Evolutionary conservation across 306 rosid species (phyloP).

Genomic region (Cicer chorassanicum): DNA sequence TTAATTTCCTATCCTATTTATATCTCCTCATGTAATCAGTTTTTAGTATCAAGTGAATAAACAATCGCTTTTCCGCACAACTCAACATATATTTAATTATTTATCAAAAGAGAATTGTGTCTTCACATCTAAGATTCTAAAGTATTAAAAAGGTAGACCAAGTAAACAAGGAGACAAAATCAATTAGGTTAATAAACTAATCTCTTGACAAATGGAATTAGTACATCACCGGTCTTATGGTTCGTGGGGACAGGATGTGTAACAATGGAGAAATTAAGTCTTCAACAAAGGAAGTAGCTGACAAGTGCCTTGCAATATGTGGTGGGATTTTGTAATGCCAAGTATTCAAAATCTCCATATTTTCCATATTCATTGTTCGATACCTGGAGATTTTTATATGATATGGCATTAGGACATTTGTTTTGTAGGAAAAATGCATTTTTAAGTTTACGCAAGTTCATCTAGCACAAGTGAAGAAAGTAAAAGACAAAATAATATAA

Average conservation of each 20-base stretch:
- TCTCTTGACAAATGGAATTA: slow-evolving; percentile 27
- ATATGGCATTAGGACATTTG: slow-evolving; percentile 30
- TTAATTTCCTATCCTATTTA: no score
- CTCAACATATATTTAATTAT: not conserved
- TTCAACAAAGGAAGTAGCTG: slow-evolving; percentile 72
- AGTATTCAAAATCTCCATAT: slow-evolving; percentile 68
- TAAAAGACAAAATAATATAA: no score
- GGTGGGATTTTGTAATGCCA: slow-evolving; percentile 83
- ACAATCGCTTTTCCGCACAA: no score
- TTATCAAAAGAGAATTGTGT: slow-evolving; percentile 14
- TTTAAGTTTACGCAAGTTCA: slow-evolving; percentile 38
- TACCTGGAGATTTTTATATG: slow-evolving; percentile 56
- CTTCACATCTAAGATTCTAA: slow-evolving; percentile 8
- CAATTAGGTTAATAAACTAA: slow-evolving; percentile 2
- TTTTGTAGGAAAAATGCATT: slow-evolving; percentile 34
- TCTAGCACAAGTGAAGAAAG: no score
- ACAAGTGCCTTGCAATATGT: slow-evolving; percentile 72
- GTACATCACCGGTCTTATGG: slow-evolving; percentile 77
- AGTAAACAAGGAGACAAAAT: slow-evolving; percentile 28
- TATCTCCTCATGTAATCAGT: no score
- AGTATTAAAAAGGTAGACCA: slow-evolving; percentile 19
- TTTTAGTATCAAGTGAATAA: no score
- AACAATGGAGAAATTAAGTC: slow-evolving; percentile 81
- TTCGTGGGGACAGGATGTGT: slow-evolving; percentile 83
- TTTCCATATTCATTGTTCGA: slow-evolving; percentile 68